Percentiles rank a stretch among this genome's conserved stretches.
phyloP scores from a whole-genome alignment of 306 rosid genomes.

The Quercus parvula region DNA sequence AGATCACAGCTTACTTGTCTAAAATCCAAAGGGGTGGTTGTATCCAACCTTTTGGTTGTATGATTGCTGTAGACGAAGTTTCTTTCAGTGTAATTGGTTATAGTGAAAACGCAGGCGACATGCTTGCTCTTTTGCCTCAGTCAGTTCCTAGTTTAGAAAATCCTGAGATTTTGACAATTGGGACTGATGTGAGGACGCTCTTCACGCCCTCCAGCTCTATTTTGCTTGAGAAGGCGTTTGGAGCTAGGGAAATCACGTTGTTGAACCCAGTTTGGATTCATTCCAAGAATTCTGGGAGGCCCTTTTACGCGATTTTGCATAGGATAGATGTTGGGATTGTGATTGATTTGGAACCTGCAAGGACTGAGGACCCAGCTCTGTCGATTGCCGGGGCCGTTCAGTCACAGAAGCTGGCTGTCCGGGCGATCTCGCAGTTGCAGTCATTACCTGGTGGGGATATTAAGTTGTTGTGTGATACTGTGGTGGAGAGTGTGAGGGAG shows the following conservation, averaged over 20 bases:
- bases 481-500: conserved; percentile 77
- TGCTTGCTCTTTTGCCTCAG: conserved; percentile 73
- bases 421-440: conserved; percentile 85
- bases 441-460: conserved; percentile 86
- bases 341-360: conserved; percentile 88
- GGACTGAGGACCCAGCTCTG: conserved; percentile 87
- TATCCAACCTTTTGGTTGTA: conserved; percentile 86
- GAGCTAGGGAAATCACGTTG: conserved; percentile 80
- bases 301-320: conserved; percentile 93
- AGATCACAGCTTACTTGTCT: conserved; percentile 71
- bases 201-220: conserved; percentile 47
- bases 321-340: conserved; percentile 84
- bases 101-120: conserved; percentile 78
- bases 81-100: conserved; percentile 51
- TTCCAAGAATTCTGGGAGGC: conserved; percentile 63
- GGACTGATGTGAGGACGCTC: conserved; percentile 63
- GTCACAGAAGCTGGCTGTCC: conserved; percentile 88
- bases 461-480: conserved; percentile 70
- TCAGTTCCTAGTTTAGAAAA: conserved; percentile 66
- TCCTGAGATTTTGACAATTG: conserved; percentile 36
- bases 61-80: conserved; percentile 64
- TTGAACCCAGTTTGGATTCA: conserved; percentile 92
- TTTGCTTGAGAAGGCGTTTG: conserved; percentile 72
- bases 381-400: conserved; percentile 98
- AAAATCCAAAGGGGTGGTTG: conserved; percentile 86